Conservation (phyloP, 331 rosid genomes). For the Acacia concinna region DNA sequence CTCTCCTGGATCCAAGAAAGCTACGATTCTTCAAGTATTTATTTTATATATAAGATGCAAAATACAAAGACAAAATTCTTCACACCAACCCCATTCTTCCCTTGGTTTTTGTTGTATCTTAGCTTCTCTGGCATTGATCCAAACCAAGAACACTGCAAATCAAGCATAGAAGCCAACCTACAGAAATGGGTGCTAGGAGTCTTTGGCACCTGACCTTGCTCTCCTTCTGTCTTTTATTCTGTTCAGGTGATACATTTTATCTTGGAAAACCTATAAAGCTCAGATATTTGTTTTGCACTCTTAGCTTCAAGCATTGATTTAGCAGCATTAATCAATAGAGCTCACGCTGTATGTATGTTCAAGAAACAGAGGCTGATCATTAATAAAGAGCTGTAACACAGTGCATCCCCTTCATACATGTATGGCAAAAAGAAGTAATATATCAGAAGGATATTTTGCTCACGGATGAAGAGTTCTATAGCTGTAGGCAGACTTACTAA, state of each 20-base stretch:
- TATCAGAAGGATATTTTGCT: background rate
- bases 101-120: constrained; percentile 48
- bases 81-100: constrained; percentile 36
- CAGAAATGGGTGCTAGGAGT: constrained; percentile 58
- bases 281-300: constrained; percentile 6
- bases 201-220: constrained; percentile 48
- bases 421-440: background rate
- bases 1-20: constrained; percentile 82
- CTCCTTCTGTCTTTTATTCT: constrained; percentile 54
- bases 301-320: constrained; percentile 15
- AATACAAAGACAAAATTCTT: constrained; percentile 40
- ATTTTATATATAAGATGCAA: constrained; percentile 28
- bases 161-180: constrained; percentile 36
- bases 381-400: background rate
- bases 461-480: background rate
- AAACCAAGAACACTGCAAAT: constrained; percentile 34
- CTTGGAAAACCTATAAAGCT: background rate
- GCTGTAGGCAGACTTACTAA: constrained; percentile 16
- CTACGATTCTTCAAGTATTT: constrained; percentile 62
- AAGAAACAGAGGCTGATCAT: constrained; percentile 12
- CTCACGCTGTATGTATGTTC: background rate
- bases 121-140: constrained; percentile 48
- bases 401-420: background rate
- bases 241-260: constrained; percentile 58
- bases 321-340: constrained; percentile 5